A percentile compares a stretch with the other conserved stretches of the same genome.
phyloP scores from a whole-genome alignment of 179 eudicot species.

The Dionaea muscipula region DNA sequence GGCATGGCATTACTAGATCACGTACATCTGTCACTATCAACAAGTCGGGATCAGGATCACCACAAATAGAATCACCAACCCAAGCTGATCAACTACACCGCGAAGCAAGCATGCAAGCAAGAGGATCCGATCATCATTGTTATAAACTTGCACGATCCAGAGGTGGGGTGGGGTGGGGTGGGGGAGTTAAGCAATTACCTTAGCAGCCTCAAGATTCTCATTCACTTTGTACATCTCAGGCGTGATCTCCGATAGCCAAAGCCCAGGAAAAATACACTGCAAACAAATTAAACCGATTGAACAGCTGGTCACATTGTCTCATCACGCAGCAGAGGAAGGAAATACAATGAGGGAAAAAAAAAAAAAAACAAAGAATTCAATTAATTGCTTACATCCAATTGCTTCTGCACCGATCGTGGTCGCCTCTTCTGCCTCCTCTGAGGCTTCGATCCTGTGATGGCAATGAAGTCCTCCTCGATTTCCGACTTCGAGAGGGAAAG shows the following conservation, averaged over 20 bases:
- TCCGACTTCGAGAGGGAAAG: slow-evolving; percentile 39
- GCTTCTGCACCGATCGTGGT: slow-evolving; percentile 34
- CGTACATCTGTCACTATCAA: no score
- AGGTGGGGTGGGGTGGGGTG: no score
- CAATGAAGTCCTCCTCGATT: slow-evolving; percentile 52
- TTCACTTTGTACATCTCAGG: slow-evolving; percentile 52
- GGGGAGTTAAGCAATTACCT: slow-evolving; percentile 19
- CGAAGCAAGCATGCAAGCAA: no score
- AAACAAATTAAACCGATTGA: slow-evolving; percentile 3
- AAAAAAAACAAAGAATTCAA: background rate
- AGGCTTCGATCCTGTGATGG: slow-evolving; percentile 32
- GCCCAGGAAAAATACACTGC: slow-evolving; percentile 47
- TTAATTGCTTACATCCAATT: slow-evolving; percentile 45
- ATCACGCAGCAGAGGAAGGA: background rate
- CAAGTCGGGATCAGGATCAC: no score
- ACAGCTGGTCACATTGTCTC: slow-evolving; percentile 5
- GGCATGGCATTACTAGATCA: no score
- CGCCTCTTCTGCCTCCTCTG: slow-evolving; percentile 58
- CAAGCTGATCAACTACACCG: no score
- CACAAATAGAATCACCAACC: no score
- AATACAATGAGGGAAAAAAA: background rate
- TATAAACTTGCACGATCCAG: no score
- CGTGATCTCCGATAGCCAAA: slow-evolving; percentile 42
- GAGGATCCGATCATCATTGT: no score
- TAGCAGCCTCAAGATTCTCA: slow-evolving; percentile 25